Base-by-base conservation (phyloP, 768 basidiomycete species). In the Arthromyces matolae region DNA sequence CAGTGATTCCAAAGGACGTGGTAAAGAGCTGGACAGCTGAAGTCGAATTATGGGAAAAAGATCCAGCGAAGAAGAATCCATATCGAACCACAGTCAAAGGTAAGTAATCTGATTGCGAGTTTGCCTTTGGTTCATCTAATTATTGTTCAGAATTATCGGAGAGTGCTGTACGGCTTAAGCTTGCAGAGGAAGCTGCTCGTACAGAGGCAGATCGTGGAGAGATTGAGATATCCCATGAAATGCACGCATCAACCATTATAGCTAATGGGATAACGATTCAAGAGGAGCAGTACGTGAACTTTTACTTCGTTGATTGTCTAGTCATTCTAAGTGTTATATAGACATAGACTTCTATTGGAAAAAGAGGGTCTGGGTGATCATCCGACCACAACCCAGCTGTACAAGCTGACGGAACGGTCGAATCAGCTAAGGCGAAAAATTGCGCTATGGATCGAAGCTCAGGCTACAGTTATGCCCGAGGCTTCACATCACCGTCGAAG, bases 241-340 rank as follows among this genome's bases (percentile, higher is more conserved):
- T 25, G 18, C 47, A 42, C 16, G n/a, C 28, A 3, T 42, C 41
- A 6, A 28, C 23, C 33, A 41, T 48, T 37, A 41, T 48, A 16
- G 47, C 47, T n/a, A 48, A 40, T 25, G 39, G 47, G 4, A 16
- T 48, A 3, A 16, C 24, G 14, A 5, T 48, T 2, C 29, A 48
- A 24, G 47, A 48, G 4, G 47, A 48, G 3, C 37, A 48, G 47
- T 48, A 35, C 3, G 43, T 34, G n/a, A n/a, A n/a, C n/a, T n/a
- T n/a, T n/a, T n/a, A n/a, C n/a, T n/a, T n/a, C n/a, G n/a, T 12
- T 5, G 7, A 9, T 18, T n/a, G 33, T 23, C 10, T 12, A 8
- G 4, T n/a, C 19, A 42, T 24, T 13, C 8, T 42, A 16, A 19
- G 16, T 25, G 12, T 25, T 4, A 12, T 25, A 23, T 16, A 47